Conservation (phyloP, 78 protist species). For the Cavenderia fasciculata region DNA sequence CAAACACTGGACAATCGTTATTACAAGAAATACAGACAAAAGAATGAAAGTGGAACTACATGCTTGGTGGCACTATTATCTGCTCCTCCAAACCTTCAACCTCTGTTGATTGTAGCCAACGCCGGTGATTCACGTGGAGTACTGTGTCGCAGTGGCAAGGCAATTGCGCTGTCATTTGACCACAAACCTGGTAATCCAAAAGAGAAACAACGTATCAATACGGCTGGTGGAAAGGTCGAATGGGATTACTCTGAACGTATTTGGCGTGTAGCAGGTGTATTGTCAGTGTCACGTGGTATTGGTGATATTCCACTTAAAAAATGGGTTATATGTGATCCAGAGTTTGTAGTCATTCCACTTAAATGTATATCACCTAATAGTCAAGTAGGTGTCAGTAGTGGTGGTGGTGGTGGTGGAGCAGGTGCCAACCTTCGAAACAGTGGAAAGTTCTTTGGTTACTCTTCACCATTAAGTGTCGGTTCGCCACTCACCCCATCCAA, state of each 20-base stretch:
- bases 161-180: slow-evolving; percentile 52
- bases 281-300: slow-evolving; percentile 59
- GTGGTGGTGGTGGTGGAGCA: too few species aligned
- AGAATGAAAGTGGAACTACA: slow-evolving; percentile 48
- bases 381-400: too few species aligned
- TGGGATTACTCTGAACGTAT: slow-evolving; percentile 61
- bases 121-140: slow-evolving; percentile 77
- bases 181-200: slow-evolving; percentile 68
- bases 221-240: slow-evolving; percentile 40
- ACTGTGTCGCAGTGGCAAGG: slow-evolving; percentile 66
- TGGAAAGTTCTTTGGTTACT: too few species aligned
- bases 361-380: background rate
- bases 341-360: slow-evolving; percentile 42
- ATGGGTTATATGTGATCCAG: slow-evolving; percentile 72
- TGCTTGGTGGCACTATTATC: slow-evolving; percentile 36
- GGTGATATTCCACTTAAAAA: slow-evolving; percentile 72
- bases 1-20: slow-evolving; percentile 25
- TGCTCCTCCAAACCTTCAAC: slow-evolving; percentile 40
- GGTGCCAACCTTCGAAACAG: too few species aligned
- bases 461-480: too few species aligned
- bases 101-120: slow-evolving; percentile 44
- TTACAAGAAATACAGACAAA: slow-evolving; percentile 46
- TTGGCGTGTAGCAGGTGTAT: slow-evolving; percentile 51
- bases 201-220: slow-evolving; percentile 43
- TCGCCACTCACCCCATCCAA: background rate